These are phyloP conservation scores for Coleophoma crateriformis DNA, from an alignment of 2,329 filamentous ascomycete species.

Conservation along the genomic window DNA sequence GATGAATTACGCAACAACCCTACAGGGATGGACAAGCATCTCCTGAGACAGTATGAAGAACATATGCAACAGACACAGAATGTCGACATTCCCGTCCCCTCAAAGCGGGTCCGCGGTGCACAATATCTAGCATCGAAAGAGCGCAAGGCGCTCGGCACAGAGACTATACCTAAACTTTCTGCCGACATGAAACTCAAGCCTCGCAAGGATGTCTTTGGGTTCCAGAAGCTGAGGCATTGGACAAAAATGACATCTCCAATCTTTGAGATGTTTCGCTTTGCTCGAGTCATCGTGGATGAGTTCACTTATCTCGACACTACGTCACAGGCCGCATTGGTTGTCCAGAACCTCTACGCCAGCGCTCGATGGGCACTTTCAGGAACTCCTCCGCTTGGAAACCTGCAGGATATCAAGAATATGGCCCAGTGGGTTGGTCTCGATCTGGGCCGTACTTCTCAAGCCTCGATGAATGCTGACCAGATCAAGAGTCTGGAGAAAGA, in stretches of 20 bases:
- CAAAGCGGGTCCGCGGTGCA: conserved; percentile 23
- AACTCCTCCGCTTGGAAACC: conserved; percentile 52
- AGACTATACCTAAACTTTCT: neutral
- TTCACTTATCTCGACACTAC: conserved; percentile 49
- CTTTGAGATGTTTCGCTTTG: conserved; percentile 56
- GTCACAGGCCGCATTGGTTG: conserved; percentile 13
- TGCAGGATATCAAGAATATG: conserved; percentile 53
- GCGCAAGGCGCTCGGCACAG: neutral
- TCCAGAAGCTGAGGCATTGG: conserved; percentile 1
- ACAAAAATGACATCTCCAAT: conserved; percentile 25
- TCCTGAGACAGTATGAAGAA: conserved; percentile 15
- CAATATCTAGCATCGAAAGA: conserved; percentile 14
- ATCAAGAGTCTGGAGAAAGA: conserved; percentile 34
- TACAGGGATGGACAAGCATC: conserved; percentile 5
- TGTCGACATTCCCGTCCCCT: conserved; percentile 10
- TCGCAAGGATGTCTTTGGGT: neutral
- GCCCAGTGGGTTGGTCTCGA: conserved; percentile 48
- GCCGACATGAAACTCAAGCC: neutral
- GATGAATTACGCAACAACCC: conserved; percentile 5
- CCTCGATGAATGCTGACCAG: conserved; percentile 33
- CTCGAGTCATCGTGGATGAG: conserved; percentile 58
- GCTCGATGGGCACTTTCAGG: conserved; percentile 55
- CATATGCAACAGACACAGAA: conserved; percentile 26
- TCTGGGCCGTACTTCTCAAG: conserved; percentile 47
- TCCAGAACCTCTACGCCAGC: conserved; percentile 29